Conservation (phyloP, 331 rosid genomes). For the Telfairia occidentalis region DNA sequence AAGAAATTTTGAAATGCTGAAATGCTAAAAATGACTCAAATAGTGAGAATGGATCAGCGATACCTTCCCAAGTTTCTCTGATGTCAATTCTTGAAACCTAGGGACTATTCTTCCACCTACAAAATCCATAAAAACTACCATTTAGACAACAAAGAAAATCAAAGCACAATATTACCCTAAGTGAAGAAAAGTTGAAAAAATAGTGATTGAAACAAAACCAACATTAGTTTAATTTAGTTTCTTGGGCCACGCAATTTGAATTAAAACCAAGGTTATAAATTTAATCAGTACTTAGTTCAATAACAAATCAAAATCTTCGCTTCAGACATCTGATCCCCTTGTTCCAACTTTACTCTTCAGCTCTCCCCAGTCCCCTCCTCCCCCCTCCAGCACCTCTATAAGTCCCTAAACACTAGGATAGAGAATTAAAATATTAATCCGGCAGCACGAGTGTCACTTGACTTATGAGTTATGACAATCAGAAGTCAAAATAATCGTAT, state of each 20-base stretch:
- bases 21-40: neutral
- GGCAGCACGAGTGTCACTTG: neutral
- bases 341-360: neutral
- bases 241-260: neutral
- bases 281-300: neutral
- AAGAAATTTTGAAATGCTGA: neutral
- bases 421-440: neutral
- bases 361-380: neutral
- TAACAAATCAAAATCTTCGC: neutral
- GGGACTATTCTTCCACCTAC: conserved; percentile 98
- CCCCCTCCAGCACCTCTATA: neutral
- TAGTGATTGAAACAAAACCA: neutral
- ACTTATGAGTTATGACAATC: neutral
- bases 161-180: neutral
- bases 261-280: neutral
- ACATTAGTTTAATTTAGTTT: neutral
- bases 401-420: neutral
- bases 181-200: neutral
- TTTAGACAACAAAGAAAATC: neutral
- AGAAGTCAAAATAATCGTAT: neutral
- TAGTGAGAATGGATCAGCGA: neutral
- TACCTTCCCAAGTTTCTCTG: conserved; percentile 93
- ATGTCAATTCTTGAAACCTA: conserved; percentile 85
- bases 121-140: conserved; percentile 2
- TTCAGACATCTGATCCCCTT: neutral